A percentile compares a stretch with the other conserved stretches of the same genome.
Conservation (phyloP, 176 grass and related monocot species). For the Eragrostis curvula region DNA sequence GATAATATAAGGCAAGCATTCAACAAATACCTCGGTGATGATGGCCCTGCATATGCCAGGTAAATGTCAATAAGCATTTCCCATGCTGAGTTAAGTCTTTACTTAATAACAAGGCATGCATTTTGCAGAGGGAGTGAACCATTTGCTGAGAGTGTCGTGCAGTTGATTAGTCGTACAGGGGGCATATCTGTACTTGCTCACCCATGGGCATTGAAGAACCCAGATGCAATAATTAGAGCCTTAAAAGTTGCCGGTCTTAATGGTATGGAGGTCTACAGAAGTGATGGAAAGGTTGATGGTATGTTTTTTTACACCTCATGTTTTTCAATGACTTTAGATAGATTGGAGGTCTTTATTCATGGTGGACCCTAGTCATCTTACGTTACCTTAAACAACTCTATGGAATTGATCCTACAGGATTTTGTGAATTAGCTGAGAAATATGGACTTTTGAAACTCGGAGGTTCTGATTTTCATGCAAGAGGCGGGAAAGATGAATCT, state of each 20-base stretch:
- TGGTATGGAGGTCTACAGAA: constrained; percentile 94
- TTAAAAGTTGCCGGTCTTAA: constrained; percentile 83
- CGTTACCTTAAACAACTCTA: constrained; percentile 7
- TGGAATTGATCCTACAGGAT: constrained; percentile 48
- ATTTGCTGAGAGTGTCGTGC: constrained; percentile 75
- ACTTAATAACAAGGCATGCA: neutral
- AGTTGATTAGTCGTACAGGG: constrained; percentile 80
- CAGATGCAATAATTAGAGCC: constrained; percentile 59
- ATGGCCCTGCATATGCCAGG: constrained; percentile 88
- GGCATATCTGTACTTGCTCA: constrained; percentile 93
- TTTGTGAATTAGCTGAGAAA: constrained; percentile 78
- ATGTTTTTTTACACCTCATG: constrained; percentile 27
- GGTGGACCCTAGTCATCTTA: neutral
- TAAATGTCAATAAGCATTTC: constrained; percentile 42
- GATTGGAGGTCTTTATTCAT: no score
- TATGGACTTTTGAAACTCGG: constrained; percentile 84
- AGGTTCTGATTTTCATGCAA: constrained; percentile 98
- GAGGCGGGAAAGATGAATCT: constrained; percentile 76
- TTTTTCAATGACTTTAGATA: no score
- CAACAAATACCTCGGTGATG: constrained; percentile 86
- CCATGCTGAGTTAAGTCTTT: constrained; percentile 16
- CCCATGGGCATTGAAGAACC: constrained; percentile 92
- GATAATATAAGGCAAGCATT: constrained; percentile 88
- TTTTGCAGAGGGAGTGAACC: constrained; percentile 82
- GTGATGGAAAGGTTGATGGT: constrained; percentile 92